A percentile compares a stretch with the other conserved stretches of the same genome.
phyloP scores from a whole-genome alignment of 805 yeast species.

The Yamadazyma phyllophila region DNA sequence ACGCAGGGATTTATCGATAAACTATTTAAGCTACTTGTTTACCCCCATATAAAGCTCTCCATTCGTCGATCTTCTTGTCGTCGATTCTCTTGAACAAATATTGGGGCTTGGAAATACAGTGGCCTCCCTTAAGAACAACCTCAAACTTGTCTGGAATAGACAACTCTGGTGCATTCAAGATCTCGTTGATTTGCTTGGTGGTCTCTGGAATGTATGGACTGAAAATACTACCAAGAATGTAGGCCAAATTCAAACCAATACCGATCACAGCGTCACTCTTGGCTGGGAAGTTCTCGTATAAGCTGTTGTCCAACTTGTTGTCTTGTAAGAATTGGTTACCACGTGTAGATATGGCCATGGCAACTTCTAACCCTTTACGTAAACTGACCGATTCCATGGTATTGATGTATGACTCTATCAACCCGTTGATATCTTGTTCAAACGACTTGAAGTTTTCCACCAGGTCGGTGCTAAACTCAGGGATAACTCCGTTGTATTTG shows the following conservation, averaged over 20 bases:
- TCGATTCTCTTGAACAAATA: slow-evolving; percentile 92
- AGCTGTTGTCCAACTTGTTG: slow-evolving; percentile 86
- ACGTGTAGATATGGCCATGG: slow-evolving; percentile 87
- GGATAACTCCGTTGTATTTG: slow-evolving; percentile 89
- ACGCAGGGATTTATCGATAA: not conserved
- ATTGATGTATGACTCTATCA: slow-evolving; percentile 59
- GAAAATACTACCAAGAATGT: slow-evolving; percentile 77
- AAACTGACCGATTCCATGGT: slow-evolving; percentile 78
- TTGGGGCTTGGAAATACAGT: slow-evolving; percentile 85
- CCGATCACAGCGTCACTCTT: slow-evolving; percentile 90
- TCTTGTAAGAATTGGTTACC: slow-evolving; percentile 97
- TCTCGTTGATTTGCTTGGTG: slow-evolving; percentile 63
- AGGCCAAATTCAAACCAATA: slow-evolving; percentile 84
- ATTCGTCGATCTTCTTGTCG: slow-evolving; percentile 78
- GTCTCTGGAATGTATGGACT: slow-evolving; percentile 92
- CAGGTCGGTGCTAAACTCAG: slow-evolving; percentile 52
- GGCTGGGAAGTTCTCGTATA: slow-evolving; percentile 72
- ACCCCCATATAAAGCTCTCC: slow-evolving; percentile 89
- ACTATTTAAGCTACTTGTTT: slow-evolving; percentile 38
- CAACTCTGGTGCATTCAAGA: slow-evolving; percentile 79
- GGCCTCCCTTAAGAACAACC: slow-evolving; percentile 70
- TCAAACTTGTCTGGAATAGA: slow-evolving; percentile 75
- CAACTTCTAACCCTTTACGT: slow-evolving; percentile 86
- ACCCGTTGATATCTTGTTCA: slow-evolving; percentile 56
- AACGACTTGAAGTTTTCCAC: slow-evolving; percentile 46